Evolutionary conservation across 768 basidiomycete species (phyloP).

Genomic region (Ephemerocybe angulata): DNA sequence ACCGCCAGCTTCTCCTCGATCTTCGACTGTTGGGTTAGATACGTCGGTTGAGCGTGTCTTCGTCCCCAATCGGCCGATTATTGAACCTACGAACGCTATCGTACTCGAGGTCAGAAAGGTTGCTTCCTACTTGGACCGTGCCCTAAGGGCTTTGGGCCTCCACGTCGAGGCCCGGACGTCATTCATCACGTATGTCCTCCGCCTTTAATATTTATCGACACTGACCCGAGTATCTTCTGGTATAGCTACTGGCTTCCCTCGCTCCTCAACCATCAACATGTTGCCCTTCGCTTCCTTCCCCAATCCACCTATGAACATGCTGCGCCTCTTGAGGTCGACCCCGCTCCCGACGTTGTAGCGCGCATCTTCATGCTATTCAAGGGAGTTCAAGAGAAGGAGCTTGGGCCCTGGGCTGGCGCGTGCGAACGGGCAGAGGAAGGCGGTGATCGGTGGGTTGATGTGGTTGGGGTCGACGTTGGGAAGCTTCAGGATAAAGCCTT

Average conservation of each 20-base stretch:
- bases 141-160: slow-evolving; percentile 30
- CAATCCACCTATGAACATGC: slow-evolving; percentile 40
- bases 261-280: slow-evolving; percentile 33
- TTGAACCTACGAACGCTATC: slow-evolving; percentile 25
- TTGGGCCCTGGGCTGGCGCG: slow-evolving; percentile 25
- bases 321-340: slow-evolving; percentile 34
- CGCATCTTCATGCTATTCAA: slow-evolving; percentile 48
- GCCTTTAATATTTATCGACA: not conserved
- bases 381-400: slow-evolving; percentile 25
- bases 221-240: not conserved
- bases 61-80: not conserved
- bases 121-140: slow-evolving; percentile 34
- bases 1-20: not conserved
- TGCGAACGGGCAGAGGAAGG: slow-evolving; percentile 15
- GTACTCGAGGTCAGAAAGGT: slow-evolving; percentile 26
- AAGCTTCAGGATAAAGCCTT: slow-evolving; percentile 22
- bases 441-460: slow-evolving; percentile 25
- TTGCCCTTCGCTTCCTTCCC: slow-evolving; percentile 44
- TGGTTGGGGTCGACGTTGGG: slow-evolving; percentile 32
- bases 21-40: not conserved
- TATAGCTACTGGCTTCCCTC: slow-evolving; percentile 42
- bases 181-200: slow-evolving; percentile 39
- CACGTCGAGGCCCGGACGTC: slow-evolving; percentile 41
- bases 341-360: slow-evolving; percentile 39
- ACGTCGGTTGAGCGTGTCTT: not conserved